Evolutionary conservation across 331 rosid genomes (phyloP).

Genomic region (Malus hybrid): DNA sequence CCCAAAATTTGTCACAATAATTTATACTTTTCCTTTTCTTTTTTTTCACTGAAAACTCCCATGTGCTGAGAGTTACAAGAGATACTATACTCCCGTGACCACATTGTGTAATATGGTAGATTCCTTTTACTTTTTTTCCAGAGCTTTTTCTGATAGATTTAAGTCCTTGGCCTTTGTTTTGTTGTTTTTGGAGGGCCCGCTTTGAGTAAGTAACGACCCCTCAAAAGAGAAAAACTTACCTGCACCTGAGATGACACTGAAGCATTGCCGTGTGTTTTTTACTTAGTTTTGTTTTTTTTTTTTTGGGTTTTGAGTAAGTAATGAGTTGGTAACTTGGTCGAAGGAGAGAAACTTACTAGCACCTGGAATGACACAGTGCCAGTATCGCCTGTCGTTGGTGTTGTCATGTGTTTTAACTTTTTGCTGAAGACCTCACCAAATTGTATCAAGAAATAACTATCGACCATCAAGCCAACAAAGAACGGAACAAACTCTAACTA

Average conservation of each 20-base stretch:
- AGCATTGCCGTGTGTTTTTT: too few relatives aligned
- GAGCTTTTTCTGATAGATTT: constrained; percentile 6
- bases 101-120: not conserved
- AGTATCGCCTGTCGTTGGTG: too few relatives aligned
- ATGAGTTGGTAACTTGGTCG: too few relatives aligned
- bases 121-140: not conserved
- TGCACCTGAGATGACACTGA: too few relatives aligned
- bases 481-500: not conserved
- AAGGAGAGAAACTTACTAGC: too few relatives aligned
- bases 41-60: constrained; percentile 6
- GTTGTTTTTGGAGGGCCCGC: constrained; percentile 14
- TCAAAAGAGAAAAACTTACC: too few relatives aligned
- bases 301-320: too few relatives aligned
- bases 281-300: too few relatives aligned
- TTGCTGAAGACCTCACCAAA: not conserved
- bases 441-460: constrained; percentile 5
- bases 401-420: too few relatives aligned
- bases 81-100: constrained; percentile 29
- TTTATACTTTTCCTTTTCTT: not conserved
- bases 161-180: constrained; percentile 20
- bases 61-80: constrained; percentile 25
- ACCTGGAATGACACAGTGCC: too few relatives aligned
- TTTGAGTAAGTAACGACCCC: not conserved
- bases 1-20: constrained; percentile 17
- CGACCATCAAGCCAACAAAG: not conserved